Percentiles rank a stretch among this genome's conserved stretches.
phyloP scores from a whole-genome alignment of 306 rosid genomes.

The Vicia faba region DNA sequence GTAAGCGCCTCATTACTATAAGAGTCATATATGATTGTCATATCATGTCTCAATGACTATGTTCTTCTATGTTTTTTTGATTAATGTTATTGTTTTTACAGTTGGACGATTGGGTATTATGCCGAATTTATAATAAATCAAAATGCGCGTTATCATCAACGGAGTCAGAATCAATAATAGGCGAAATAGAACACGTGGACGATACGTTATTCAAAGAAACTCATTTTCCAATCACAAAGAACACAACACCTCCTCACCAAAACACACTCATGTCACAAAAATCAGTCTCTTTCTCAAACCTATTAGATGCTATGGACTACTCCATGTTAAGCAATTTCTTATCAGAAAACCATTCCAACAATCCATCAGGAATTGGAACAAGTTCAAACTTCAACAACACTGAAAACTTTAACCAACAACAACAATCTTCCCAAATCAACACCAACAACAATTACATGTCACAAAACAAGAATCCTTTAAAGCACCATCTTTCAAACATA shows the following conservation, averaged over 20 bases:
- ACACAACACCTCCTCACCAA: not conserved
- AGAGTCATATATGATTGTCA: too few species aligned
- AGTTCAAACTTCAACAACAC: slow-evolving; percentile 28
- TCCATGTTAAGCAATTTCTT: slow-evolving; percentile 52
- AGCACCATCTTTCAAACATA: slow-evolving; percentile 45
- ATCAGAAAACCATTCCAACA: slow-evolving; percentile 45
- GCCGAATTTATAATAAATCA: slow-evolving; percentile 64
- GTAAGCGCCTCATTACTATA: too few species aligned
- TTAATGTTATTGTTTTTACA: slow-evolving; percentile 27
- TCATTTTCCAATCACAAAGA: slow-evolving; percentile 33
- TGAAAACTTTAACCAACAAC: slow-evolving; percentile 38
- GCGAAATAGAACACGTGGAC: slow-evolving; percentile 39
- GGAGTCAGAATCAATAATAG: slow-evolving; percentile 30
- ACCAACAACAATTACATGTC: slow-evolving; percentile 24
- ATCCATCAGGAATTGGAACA: slow-evolving; percentile 42
- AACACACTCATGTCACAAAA: slow-evolving; percentile 50
- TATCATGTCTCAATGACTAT: too few species aligned
- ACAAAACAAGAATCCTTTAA: slow-evolving; percentile 41
- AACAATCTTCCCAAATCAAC: slow-evolving; percentile 18
- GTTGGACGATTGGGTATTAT: slow-evolving; percentile 67
- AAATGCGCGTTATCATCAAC: slow-evolving; percentile 41
- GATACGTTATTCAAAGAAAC: slow-evolving; percentile 38
- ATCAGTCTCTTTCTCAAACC: slow-evolving; percentile 61
- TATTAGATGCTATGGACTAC: slow-evolving; percentile 61
- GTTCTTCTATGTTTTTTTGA: too few species aligned